Evolutionary conservation across 345 rosid species (phyloP).

Genomic region (Populus davidiana): DNA sequence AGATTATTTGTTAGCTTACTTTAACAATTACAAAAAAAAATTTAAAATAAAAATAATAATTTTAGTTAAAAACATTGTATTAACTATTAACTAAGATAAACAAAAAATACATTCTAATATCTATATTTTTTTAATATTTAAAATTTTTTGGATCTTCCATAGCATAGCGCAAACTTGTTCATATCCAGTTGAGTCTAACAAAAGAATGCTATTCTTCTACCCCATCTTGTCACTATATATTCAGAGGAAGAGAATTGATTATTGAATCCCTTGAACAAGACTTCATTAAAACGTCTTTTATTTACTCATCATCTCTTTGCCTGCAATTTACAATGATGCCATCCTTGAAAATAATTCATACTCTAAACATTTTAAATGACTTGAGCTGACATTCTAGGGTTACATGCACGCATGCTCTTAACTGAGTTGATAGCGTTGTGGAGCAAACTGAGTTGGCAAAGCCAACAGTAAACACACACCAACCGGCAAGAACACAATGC

Average conservation of each 20-base stretch:
- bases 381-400: background rate
- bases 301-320: too few relatives aligned
- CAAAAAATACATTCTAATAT: too few relatives aligned
- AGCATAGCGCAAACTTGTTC: too few relatives aligned
- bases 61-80: too few relatives aligned
- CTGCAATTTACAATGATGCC: background rate
- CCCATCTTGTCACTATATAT: background rate
- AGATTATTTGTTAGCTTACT: too few relatives aligned
- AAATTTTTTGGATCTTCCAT: too few relatives aligned
- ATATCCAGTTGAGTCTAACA: too few relatives aligned
- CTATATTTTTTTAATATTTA: too few relatives aligned
- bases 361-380: slow-evolving; percentile 5
- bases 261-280: background rate
- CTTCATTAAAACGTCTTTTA: background rate
- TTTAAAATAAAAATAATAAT: too few relatives aligned
- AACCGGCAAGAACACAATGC: slow-evolving; percentile 27
- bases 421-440: slow-evolving; percentile 1
- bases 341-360: background rate
- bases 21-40: too few relatives aligned
- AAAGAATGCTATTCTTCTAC: background rate
- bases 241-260: background rate
- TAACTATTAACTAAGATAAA: too few relatives aligned
- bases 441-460: slow-evolving; percentile 29
- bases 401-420: slow-evolving; percentile 10
- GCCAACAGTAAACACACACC: slow-evolving; percentile 19